phyloP scores from a whole-genome alignment of 306 rosid genomes.

The Adenanthera pavonina region DNA sequence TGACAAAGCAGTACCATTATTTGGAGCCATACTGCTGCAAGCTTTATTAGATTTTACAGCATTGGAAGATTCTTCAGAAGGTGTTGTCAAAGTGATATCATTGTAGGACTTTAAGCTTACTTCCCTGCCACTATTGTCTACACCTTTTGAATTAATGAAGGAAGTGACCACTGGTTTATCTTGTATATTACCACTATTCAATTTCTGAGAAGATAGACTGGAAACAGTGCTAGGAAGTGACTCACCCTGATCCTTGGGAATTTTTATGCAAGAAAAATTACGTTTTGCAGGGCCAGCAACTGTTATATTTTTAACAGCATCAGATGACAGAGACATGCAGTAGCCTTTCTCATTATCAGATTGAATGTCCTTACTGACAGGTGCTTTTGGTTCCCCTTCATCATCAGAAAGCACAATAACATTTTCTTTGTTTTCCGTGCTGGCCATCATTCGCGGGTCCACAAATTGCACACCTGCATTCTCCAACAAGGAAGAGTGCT shows the following conservation, averaged over 20 bases:
- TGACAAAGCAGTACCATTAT: slow-evolving; percentile 39
- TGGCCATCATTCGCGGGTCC: slow-evolving; percentile 40
- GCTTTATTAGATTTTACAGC: slow-evolving; percentile 46
- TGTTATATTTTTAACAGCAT: slow-evolving; percentile 47
- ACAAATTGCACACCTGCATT: slow-evolving; percentile 46
- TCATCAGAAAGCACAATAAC: slow-evolving; percentile 83
- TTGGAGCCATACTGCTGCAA: slow-evolving; percentile 45
- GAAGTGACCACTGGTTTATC: slow-evolving; percentile 45
- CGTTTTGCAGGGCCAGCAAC: slow-evolving; percentile 44
- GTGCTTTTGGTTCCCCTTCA: slow-evolving; percentile 55
- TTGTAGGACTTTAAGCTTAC: slow-evolving; percentile 47
- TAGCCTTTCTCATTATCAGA: slow-evolving; percentile 48
- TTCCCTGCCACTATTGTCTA: slow-evolving; percentile 51
- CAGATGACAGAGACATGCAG: slow-evolving; percentile 35
- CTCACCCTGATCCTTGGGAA: slow-evolving; percentile 48
- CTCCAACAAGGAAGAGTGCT: slow-evolving; percentile 49
- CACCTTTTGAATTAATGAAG: slow-evolving; percentile 46
- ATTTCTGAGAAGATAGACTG: slow-evolving; percentile 48
- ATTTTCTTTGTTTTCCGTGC: slow-evolving; percentile 43
- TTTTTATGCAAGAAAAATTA: slow-evolving; percentile 45
- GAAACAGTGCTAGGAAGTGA: slow-evolving; percentile 46
- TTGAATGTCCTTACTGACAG: slow-evolving; percentile 40
- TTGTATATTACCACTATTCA: slow-evolving; percentile 42
- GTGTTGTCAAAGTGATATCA: slow-evolving; percentile 47
- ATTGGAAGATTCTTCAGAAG: slow-evolving; percentile 47